A percentile compares a stretch with the other conserved stretches of the same genome.
phyloP scores from a whole-genome alignment of 352 stramenopile species.

The Phytophthora palmivora region DNA sequence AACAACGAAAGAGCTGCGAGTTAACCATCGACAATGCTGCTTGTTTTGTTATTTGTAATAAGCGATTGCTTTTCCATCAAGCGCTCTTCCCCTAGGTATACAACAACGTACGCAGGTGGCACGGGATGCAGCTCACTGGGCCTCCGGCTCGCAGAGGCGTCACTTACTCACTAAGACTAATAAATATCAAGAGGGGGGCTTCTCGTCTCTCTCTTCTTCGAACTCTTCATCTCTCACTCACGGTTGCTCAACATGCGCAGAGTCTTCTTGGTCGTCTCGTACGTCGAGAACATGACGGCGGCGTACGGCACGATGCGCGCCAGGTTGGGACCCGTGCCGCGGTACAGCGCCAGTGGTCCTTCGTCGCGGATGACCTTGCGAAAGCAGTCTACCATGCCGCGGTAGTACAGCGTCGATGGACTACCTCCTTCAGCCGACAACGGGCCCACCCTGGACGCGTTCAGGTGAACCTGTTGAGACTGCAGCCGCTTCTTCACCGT shows the following conservation, averaged over 20 bases:
- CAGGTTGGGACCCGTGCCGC: slow-evolving; percentile 80
- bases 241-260: slow-evolving; percentile 48
- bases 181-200: slow-evolving; percentile 46
- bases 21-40: slow-evolving; percentile 21
- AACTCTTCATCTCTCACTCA: slow-evolving; percentile 15
- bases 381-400: slow-evolving; percentile 83
- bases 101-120: slow-evolving; percentile 33
- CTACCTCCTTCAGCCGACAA: slow-evolving; percentile 32
- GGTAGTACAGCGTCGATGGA: slow-evolving; percentile 50
- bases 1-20: background rate
- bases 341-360: slow-evolving; percentile 73
- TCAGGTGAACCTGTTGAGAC: slow-evolving; percentile 45
- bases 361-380: slow-evolving; percentile 74
- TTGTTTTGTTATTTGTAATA: slow-evolving; percentile 35
- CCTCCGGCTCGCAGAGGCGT: slow-evolving; percentile 22
- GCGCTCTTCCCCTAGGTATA: slow-evolving; percentile 41
- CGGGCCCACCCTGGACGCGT: slow-evolving; percentile 24
- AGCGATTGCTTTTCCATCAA: slow-evolving; percentile 33
- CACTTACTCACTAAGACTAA: slow-evolving; percentile 38
- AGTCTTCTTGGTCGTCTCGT: slow-evolving; percentile 80
- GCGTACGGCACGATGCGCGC: slow-evolving; percentile 82
- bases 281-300: slow-evolving; percentile 87
- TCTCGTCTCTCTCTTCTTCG: slow-evolving; percentile 35
- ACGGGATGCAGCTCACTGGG: slow-evolving; percentile 40
- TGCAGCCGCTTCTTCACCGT: slow-evolving; percentile 88